Evolutionary conservation across 371 early-diverging fungal species (phyloP).

Genomic region (Rhizopus stolonifer): DNA sequence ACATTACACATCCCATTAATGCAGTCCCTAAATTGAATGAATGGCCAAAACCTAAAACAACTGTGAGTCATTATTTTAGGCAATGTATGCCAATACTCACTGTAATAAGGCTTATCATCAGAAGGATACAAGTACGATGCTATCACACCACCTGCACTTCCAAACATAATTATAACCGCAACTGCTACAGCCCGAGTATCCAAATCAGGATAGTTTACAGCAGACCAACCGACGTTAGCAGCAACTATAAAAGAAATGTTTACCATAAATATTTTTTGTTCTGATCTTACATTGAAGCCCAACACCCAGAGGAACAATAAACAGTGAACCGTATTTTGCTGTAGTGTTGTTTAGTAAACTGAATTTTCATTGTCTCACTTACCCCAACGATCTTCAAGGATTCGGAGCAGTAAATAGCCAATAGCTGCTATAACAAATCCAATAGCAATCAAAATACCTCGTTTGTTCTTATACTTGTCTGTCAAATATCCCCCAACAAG

Average conservation of each 20-base stretch:
- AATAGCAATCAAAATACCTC: slow-evolving; percentile 19
- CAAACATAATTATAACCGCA: slow-evolving; percentile 40
- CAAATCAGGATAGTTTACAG: slow-evolving; percentile 32
- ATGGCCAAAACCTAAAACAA: slow-evolving; percentile 23
- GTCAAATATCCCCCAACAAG: slow-evolving; percentile 24
- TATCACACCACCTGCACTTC: slow-evolving; percentile 36
- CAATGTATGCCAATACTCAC: slow-evolving; percentile 14
- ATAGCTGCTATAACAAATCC: slow-evolving; percentile 24
- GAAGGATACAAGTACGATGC: slow-evolving; percentile 39
- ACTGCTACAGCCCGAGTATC: slow-evolving; percentile 38
- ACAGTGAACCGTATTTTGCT: slow-evolving; percentile 22
- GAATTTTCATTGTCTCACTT: background rate
- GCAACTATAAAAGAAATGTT: slow-evolving; percentile 14
- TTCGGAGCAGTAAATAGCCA: slow-evolving; percentile 22
- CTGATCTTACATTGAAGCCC: slow-evolving; percentile 28
- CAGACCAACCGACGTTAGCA: slow-evolving; percentile 38
- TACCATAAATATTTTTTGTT: background rate
- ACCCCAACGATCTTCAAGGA: slow-evolving; percentile 31
- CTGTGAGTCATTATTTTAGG: no score
- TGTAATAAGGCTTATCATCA: slow-evolving; percentile 24
- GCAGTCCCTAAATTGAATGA: slow-evolving; percentile 19
- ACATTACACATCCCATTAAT: slow-evolving; percentile 6
- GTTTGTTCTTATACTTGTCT: slow-evolving; percentile 25
- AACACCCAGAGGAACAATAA: slow-evolving; percentile 21
- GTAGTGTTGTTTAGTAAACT: slow-evolving; percentile 1